A percentile compares a stretch with the other conserved stretches of the same genome.
Conservation (phyloP, 176 grass and related monocot genomes). For the Hyparrhenia diplandra region DNA sequence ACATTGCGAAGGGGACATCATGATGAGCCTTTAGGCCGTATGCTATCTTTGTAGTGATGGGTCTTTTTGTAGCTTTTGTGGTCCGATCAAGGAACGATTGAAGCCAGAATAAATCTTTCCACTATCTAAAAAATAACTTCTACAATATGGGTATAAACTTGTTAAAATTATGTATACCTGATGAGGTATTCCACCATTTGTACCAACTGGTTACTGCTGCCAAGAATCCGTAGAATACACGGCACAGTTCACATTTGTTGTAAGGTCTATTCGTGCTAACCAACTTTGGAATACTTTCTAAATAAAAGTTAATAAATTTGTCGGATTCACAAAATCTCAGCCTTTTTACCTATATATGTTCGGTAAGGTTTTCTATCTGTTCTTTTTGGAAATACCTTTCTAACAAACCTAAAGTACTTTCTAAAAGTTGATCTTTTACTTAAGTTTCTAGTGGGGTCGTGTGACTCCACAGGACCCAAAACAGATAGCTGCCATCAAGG, state of each 20-base stretch:
- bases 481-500: conserved; percentile 10
- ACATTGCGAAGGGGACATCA: background rate
- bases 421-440: conserved; percentile 25
- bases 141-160: background rate
- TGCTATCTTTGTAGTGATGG: background rate
- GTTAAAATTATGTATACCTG: background rate
- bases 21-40: background rate
- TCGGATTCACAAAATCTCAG: background rate
- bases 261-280: background rate
- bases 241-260: background rate
- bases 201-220: background rate
- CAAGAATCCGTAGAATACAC: background rate
- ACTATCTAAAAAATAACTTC: background rate
- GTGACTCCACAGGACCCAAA: conserved; percentile 10
- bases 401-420: conserved; percentile 10
- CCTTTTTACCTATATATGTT: background rate
- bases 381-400: conserved; percentile 10
- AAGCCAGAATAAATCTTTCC: background rate
- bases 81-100: background rate
- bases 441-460: conserved; percentile 29
- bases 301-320: conserved; percentile 6
- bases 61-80: background rate
- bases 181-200: background rate
- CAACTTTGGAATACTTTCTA: background rate
- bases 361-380: background rate